These are phyloP conservation scores for Cubamyces sp. DNA, from an alignment of 768 basidiomycete species.

Conservation along the genomic window DNA sequence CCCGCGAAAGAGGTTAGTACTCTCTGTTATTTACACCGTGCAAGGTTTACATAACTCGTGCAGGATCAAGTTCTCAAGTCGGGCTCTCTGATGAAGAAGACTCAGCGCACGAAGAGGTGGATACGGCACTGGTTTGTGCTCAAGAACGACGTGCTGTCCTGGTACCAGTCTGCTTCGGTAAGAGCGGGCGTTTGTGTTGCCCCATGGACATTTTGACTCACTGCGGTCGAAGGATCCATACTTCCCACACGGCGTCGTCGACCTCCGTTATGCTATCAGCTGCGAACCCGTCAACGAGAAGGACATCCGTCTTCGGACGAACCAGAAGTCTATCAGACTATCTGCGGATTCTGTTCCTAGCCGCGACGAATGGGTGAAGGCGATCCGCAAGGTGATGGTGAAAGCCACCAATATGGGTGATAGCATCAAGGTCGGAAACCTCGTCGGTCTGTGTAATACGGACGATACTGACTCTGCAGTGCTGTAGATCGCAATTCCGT, in stretches of 20 bases:
- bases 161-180: slow-evolving; percentile 95
- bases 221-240: slow-evolving; percentile 78
- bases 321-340: slow-evolving; percentile 73
- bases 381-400: slow-evolving; percentile 92
- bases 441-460: neutral
- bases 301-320: slow-evolving; percentile 82
- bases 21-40: neutral
- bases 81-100: slow-evolving; percentile 85
- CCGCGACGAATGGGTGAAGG: slow-evolving; percentile 95
- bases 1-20: slow-evolving; percentile 77
- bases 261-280: slow-evolving; percentile 88
- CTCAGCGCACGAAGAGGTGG: slow-evolving; percentile 88
- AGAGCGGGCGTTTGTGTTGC: slow-evolving; percentile 27
- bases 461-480: neutral
- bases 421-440: slow-evolving; percentile 77
- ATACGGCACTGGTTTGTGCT: slow-evolving; percentile 96
- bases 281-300: slow-evolving; percentile 82
- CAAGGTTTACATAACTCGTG: slow-evolving; percentile 4
- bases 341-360: slow-evolving; percentile 81
- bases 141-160: slow-evolving; percentile 94
- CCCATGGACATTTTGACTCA: neutral
- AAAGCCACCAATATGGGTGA: slow-evolving; percentile 97
- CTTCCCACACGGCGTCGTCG: slow-evolving; percentile 96
- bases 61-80: slow-evolving; percentile 94
- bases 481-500: slow-evolving; percentile 89